A percentile compares a stretch with the other conserved stretches of the same genome.
Evolutionary conservation across 1,284 basidiomycete genomes (phyloP).

Genomic region (Fistulinella cinereoalba): DNA sequence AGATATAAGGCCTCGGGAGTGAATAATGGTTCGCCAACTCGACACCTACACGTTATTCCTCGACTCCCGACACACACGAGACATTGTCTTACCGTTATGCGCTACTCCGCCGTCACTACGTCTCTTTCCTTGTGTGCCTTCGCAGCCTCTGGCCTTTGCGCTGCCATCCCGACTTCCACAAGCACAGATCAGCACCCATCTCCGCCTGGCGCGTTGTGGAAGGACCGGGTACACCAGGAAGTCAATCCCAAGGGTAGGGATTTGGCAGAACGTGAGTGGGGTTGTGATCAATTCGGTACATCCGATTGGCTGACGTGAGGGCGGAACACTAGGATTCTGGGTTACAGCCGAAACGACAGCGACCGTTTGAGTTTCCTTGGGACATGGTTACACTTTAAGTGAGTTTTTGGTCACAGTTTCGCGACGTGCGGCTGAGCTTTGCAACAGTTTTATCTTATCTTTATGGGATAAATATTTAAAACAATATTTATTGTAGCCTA

Average conservation of each 20-base stretch:
- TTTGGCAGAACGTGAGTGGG: conserved; percentile 6
- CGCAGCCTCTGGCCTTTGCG: conserved; percentile 12
- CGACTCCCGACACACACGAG: conserved; percentile 1
- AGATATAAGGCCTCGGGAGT: conserved; percentile 6
- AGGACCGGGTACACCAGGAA: conserved; percentile 22
- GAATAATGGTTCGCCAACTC: neutral
- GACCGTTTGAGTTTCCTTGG: neutral
- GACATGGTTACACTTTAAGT: no score
- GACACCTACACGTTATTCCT: neutral
- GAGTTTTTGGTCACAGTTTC: no score
- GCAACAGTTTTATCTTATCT: no score
- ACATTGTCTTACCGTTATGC: conserved; percentile 13
- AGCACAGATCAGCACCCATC: neutral
- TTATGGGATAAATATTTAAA: no score
- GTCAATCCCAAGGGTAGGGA: conserved; percentile 9
- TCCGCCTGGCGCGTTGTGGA: conserved; percentile 13
- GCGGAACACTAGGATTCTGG: neutral
- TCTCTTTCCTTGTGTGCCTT: conserved; percentile 15
- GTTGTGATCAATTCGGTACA: neutral
- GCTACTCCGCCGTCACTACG: conserved; percentile 3
- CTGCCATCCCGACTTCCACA: neutral
- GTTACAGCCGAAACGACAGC: neutral
- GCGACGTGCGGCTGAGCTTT: no score
- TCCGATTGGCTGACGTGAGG: neutral
- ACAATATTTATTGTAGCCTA: neutral